Base-by-base conservation (phyloP, 768 basidiomycete genomes). In the Pleurotus cornucopiae region DNA sequence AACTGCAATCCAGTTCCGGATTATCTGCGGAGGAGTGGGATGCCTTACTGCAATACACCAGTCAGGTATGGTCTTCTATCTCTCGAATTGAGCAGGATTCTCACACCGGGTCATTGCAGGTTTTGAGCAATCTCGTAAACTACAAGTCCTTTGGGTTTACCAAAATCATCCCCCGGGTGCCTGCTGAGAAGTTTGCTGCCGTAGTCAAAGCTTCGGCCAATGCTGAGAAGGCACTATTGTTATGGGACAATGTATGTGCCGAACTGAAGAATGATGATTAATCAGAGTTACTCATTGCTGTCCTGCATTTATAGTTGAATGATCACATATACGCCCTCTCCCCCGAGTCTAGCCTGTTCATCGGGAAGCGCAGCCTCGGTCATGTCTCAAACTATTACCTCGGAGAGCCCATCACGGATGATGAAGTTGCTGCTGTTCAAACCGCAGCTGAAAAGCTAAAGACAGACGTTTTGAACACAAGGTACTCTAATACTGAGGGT, bases 341-440 rank as follows among this genome's bases (percentile, higher is more conserved):
- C 21, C 91, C 92, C 2, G 85, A 89, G 64, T 68, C 78, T 0
- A 81, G 77, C 49, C 76, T 91, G 56, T 85, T 81, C 67, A 87
- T 95, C 60, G 92, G 92, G 51, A 93, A 94, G 67, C 88, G 85
- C 44, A 76, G 70, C 53, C 75, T 83, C 18, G 92, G 92, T 0
- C 90, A 94, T 57, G 66, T 91, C 52, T 89, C 86, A 26, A 91
- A 92, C 66, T 95, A 94, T 69, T 95, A 95, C 65, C 82, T 86
- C 23, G 91, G 90, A 0, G 78, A 88, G 58, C 66, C 79, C 7
- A 82, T 88, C 18, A 77, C 79, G n/a, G 88, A 92, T 58, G 82
- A 83, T 0, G 93, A 94, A 65, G 90, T 93, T 5, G 82, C 84
- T 20, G 77, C 79, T 1, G 80, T 94, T 20, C 92, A 94, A 67